Percentiles rank a stretch among this genome's conserved stretches.
Evolutionary conservation across 2,329 filamentous ascomycete genomes (phyloP).

Genomic region (Sarocladium strictum): DNA sequence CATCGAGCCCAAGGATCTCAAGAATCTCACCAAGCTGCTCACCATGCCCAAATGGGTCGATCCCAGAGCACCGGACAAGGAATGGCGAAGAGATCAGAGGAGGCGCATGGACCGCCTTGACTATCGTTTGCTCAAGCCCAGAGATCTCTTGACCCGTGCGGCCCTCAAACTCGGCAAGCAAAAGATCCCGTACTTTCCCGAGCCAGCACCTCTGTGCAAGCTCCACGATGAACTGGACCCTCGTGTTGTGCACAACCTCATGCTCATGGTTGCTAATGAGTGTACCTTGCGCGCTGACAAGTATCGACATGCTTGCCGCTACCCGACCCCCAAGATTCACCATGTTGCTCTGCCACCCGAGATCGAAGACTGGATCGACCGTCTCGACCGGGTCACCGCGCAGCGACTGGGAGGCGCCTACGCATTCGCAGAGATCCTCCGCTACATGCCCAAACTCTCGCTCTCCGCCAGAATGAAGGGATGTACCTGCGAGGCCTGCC

Average conservation of each 20-base stretch:
- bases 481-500: constrained; percentile 46
- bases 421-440: constrained; percentile 29
- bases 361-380: constrained; percentile 19
- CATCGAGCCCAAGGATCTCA: constrained; percentile 20
- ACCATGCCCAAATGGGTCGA: constrained; percentile 23
- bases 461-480: constrained; percentile 20
- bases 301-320: constrained; percentile 17
- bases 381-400: constrained; percentile 20
- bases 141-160: constrained; percentile 35
- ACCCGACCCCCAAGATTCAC: not conserved
- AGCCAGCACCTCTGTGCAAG: constrained; percentile 32
- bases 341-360: constrained; percentile 9
- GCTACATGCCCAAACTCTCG: constrained; percentile 11
- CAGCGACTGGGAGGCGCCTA: constrained; percentile 31
- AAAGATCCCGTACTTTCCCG: constrained; percentile 14
- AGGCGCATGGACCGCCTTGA: constrained; percentile 5
- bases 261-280: constrained; percentile 35
- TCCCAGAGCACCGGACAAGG: constrained; percentile 21
- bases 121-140: not conserved
- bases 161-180: constrained; percentile 30
- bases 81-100: constrained; percentile 32
- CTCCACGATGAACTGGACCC: constrained; percentile 35
- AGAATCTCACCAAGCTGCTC: constrained; percentile 29
- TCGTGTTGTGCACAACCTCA: constrained; percentile 37
- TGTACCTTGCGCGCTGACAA: constrained; percentile 26